These are phyloP conservation scores for Dactylellina cionopaga DNA, from an alignment of 2,329 filamentous ascomycete genomes.

Conservation along the genomic window DNA sequence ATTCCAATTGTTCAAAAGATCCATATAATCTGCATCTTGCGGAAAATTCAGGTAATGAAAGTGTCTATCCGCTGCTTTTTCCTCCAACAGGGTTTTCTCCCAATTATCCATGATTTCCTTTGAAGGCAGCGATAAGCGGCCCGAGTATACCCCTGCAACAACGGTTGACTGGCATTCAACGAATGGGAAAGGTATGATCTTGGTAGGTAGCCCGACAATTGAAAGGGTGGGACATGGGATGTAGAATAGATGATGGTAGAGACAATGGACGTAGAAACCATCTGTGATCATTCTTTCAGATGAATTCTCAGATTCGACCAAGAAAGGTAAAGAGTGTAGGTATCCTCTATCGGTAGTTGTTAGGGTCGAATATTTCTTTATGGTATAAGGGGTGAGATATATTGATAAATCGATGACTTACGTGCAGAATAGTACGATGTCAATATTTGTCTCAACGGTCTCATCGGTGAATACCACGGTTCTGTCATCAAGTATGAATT, in stretches of 20 bases:
- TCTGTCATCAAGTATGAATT: conserved; percentile 66
- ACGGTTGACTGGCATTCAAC: conserved; percentile 81
- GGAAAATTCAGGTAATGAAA: conserved; percentile 67
- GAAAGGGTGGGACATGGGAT: conserved; percentile 79
- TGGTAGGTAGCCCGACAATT: conserved; percentile 79
- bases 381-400: neutral
- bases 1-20: conserved; percentile 73
- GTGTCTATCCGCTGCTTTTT: conserved; percentile 63
- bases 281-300: conserved; percentile 70
- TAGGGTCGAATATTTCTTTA: neutral
- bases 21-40: conserved; percentile 75
- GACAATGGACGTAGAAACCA: conserved; percentile 74
- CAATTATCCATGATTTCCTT: conserved; percentile 73
- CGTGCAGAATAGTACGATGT: conserved; percentile 85
- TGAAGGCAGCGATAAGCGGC: conserved; percentile 73
- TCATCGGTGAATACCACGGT: conserved; percentile 75
- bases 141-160: conserved; percentile 80
- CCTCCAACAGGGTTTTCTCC: conserved; percentile 71
- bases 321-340: conserved; percentile 83
- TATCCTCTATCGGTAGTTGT: conserved; percentile 68
- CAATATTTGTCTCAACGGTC: conserved; percentile 72
- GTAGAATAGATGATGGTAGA: conserved; percentile 84
- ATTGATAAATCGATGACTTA: neutral
- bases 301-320: conserved; percentile 61
- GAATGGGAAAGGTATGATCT: conserved; percentile 87